Evolutionary conservation across 495 filamentous ascomycete genomes (phyloP).

Genomic region (Trichoderma erinaceum): DNA sequence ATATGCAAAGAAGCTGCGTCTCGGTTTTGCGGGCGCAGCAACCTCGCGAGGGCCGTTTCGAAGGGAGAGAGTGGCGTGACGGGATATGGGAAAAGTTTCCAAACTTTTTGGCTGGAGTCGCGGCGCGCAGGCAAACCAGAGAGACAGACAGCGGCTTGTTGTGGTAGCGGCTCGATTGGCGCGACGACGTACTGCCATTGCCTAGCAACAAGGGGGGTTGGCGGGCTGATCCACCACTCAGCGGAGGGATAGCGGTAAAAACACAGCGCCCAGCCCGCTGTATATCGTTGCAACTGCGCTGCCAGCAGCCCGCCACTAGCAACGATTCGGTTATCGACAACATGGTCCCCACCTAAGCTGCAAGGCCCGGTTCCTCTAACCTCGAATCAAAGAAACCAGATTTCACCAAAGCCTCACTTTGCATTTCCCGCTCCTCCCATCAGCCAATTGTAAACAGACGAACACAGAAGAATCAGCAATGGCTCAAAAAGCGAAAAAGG

Average conservation of each 20-base stretch:
- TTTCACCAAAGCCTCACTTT: slow-evolving; percentile 16
- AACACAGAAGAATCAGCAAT: slow-evolving; percentile 25
- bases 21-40: not conserved
- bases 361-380: not conserved
- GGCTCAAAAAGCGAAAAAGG: slow-evolving; percentile 92
- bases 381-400: not conserved
- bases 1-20: not conserved
- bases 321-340: not conserved
- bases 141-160: not conserved
- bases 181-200: slow-evolving; percentile 12
- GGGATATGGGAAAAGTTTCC: not conserved
- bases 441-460: too few relatives aligned
- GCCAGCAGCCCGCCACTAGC: not conserved
- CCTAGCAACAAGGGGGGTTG: slow-evolving; percentile 4
- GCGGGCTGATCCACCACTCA: not conserved
- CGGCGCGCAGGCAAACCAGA: not conserved
- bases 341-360: not conserved
- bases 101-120: slow-evolving; percentile 3
- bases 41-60: not conserved
- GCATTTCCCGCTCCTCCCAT: not conserved
- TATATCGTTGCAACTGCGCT: not conserved
- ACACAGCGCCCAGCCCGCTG: not conserved
- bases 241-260: not conserved
- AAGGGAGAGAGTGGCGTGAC: not conserved
- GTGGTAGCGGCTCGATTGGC: not conserved